A percentile compares a stretch with the other conserved stretches of the same genome.
phyloP scores from a whole-genome alignment of 1,139 yeast species.

The Magnusiomyces ingens region DNA sequence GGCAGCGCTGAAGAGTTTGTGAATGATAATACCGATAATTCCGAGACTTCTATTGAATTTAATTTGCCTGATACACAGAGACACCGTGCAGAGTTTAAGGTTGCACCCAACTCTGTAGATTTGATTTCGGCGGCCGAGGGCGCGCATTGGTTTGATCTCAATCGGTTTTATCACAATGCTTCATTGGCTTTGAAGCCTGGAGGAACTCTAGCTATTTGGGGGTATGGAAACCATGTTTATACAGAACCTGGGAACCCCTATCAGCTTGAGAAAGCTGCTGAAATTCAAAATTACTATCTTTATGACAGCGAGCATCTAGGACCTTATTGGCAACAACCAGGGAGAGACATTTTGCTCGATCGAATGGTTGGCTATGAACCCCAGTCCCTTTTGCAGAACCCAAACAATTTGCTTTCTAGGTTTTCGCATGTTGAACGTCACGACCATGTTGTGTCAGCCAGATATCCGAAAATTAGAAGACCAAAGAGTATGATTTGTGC shows the following conservation, averaged over 20 bases:
- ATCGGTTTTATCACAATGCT: conserved; percentile 45
- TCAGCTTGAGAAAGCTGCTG: conserved; percentile 32
- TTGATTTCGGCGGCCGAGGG: conserved; percentile 72
- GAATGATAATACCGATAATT: conserved; percentile 12
- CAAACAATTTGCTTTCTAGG: conserved; percentile 39
- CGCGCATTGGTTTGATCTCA: conserved; percentile 68
- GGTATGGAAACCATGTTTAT: conserved; percentile 53
- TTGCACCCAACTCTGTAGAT: conserved; percentile 39
- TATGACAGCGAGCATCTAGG: conserved; percentile 51
- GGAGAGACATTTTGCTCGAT: conserved; percentile 45
- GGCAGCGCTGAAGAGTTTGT: conserved; percentile 35
- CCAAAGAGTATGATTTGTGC: neutral
- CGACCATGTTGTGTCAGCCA: conserved; percentile 24
- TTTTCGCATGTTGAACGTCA: conserved; percentile 37
- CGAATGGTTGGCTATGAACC: conserved; percentile 6
- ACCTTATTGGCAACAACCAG: conserved; percentile 71
- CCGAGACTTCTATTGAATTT: conserved; percentile 17
- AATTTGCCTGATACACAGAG: conserved; percentile 4
- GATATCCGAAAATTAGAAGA: neutral
- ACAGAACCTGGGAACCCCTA: conserved; percentile 31
- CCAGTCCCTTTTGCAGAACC: conserved; percentile 35
- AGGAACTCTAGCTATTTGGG: conserved; percentile 72
- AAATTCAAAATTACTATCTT: conserved; percentile 37
- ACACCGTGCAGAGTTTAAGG: conserved; percentile 9
- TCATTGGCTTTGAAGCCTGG: conserved; percentile 45